Conservation (phyloP, 83 land plant species). For the Diphasiastrum complanatum region DNA sequence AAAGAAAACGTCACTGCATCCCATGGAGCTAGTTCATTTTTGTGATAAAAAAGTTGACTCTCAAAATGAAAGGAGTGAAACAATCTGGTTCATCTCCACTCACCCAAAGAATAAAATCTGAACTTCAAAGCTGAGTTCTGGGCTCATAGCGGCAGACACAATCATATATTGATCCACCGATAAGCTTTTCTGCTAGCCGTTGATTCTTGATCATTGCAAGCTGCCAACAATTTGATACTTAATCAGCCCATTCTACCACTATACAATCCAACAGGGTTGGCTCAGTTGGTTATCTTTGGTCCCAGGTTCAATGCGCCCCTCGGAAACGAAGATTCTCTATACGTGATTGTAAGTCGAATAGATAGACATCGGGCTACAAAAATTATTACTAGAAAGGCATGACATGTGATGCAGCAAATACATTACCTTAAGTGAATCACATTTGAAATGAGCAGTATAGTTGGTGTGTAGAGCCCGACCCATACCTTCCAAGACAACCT, state of each 20-base stretch:
- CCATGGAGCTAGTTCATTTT: no score
- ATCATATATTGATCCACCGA: constrained; percentile 84
- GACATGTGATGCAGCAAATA: not conserved
- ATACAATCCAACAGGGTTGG: no score
- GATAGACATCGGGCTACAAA: not conserved
- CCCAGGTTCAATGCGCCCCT: no score
- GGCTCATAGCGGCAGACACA: constrained; percentile 90
- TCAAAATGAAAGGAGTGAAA: no score
- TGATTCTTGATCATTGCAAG: constrained; percentile 99
- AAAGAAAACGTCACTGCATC: no score
- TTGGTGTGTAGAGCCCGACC: constrained; percentile 94
- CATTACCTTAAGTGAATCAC: constrained; percentile 81
- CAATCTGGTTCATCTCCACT: no score
- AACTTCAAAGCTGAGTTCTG: no score
- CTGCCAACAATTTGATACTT: constrained; percentile 32
- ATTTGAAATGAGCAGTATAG: constrained; percentile 79
- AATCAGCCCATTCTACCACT: not conserved
- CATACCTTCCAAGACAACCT: constrained; percentile 97
- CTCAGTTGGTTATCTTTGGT: no score
- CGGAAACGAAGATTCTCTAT: no score
- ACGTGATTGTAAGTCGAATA: not conserved
- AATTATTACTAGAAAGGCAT: not conserved
- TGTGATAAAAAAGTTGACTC: no score
- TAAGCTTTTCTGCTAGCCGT: constrained; percentile 75
- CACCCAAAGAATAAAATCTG: no score